Evolutionary conservation across 176 grass and related monocot species (phyloP), one percentile per base, ranked within the genome.

Genomic region (Ensete glaucum): DNA sequence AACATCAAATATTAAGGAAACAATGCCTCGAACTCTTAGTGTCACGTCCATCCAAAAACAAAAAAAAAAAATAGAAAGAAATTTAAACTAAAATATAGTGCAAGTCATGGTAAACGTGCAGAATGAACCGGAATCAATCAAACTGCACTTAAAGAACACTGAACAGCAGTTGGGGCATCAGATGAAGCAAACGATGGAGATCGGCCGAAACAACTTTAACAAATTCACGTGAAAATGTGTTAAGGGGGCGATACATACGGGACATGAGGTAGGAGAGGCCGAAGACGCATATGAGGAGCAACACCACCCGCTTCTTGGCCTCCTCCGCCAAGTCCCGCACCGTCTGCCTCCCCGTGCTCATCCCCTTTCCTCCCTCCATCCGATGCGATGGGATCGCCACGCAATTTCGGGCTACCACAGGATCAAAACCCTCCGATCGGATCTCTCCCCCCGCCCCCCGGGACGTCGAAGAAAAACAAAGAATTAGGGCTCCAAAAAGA

Each of bases 221-320:
- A 62, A 17, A 62, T 62, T 62, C 14, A 62, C 21, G 17, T 15
- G 50, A 53, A 62, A 62, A 76, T 14, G 11, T 50, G 9, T 1
- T 1, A 76, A 17, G 25, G 20, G 73, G 50, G 14, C 34, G 34
- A 43, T 34, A 43, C 82, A 87, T 59, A 87, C 88, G 66, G 10
- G 82, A 79, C 85, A 90, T 77, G 79, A 90, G 82, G 69, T 85
- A 90, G 67, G 85, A 76, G 52, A 84, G 69, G 20, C 78, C 79
- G 58, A 87, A 73, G 23, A 76, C 69, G 71, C 76, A 84, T 16
- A 87, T 62, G 71, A 82, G 53, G 34, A 83, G 62, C 63, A 80
- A 16, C 24, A 75, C 81, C 56, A 55, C 53, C 54, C 73, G 75
- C 64, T 87, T 75, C 77, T 80, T 76, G 53, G 80, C 75, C 81